Base-by-base conservation (phyloP, 306 rosid species). In the Styphnolobium japonicum region DNA sequence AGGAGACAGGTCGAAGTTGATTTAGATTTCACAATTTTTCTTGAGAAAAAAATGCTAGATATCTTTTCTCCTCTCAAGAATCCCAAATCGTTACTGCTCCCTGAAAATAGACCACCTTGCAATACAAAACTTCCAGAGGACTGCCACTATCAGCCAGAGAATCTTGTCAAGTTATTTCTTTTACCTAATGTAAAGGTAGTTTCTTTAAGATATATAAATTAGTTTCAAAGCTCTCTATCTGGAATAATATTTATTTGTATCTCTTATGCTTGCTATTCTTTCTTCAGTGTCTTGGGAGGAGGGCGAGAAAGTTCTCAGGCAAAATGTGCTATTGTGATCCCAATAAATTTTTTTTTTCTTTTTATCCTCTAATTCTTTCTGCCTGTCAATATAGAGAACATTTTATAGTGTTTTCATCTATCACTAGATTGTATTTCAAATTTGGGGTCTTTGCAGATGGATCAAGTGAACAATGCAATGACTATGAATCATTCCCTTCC, bases 111-210 rank as follows among this genome's bases (percentile, higher is more conserved):
- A 80, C 74, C 81, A 33, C 85, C 83, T 60, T 82, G 86, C 84
- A 90, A 81, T 67, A 93, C 92, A 48, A 95, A 86, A 85, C 99
- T 95, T 75, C 99, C 99, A 16, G 99, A 95, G 89, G 99, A 95
- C 84, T 95, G 97, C 87, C 98, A 95, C 83, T 93, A 93, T 86
- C 91, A 95, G 78, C 99, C 98, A 21, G 98, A 95, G 84, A 75
- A 87, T 84, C 97, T 95, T 71, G 89, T 95, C 64, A 95, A 87
- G 85, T 78, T 95, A 82, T 95, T 95, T 86, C 94, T 95, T 78
- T 86, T 91, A 45, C 97, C 99, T 63, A 85, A 81, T 74, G 89
- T 92, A 63, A 93, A 90, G 98, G 98, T 95, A 85, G 78, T 78
- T 75, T 58, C 48, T 73, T 68, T 21, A 43, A 52, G 65, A 67